Evolutionary conservation across 352 stramenopile species (phyloP).

Genomic region (Phytophthora pisi): DNA sequence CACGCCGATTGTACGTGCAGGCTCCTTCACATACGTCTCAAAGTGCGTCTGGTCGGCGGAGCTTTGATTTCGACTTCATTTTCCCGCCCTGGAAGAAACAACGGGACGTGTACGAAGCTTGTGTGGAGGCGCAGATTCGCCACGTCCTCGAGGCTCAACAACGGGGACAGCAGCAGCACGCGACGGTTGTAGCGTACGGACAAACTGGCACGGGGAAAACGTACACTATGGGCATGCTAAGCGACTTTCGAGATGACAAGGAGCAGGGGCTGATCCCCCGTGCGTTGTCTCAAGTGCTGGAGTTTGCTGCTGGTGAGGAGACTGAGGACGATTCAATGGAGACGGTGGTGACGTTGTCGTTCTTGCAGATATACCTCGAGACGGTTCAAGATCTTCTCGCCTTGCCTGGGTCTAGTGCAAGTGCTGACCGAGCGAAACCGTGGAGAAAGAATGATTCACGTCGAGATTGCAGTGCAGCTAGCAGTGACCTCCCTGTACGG

Average conservation of each 20-base stretch:
- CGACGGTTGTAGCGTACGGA: conserved; percentile 68
- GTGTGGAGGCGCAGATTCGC: conserved; percentile 44
- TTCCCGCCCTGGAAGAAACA: conserved; percentile 61
- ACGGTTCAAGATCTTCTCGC: conserved; percentile 67
- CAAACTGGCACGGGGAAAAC: conserved; percentile 81
- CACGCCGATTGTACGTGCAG: conserved; percentile 35
- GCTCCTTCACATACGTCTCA: conserved; percentile 11
- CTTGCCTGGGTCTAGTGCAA: conserved; percentile 15
- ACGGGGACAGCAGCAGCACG: conserved; percentile 32
- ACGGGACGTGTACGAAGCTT: conserved; percentile 52
- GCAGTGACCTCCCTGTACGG: conserved; percentile 52
- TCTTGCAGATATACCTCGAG: conserved; percentile 83
- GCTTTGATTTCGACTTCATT: conserved; percentile 73
- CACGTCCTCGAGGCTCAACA: conserved; percentile 46
- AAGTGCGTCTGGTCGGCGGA: conserved; percentile 31
- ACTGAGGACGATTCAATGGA: background rate
- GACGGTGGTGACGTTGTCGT: conserved; percentile 53
- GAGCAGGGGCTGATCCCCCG: conserved; percentile 71
- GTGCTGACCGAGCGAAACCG: conserved; percentile 4
- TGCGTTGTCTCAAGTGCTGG: conserved; percentile 56
- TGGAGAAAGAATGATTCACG: conserved; percentile 4
- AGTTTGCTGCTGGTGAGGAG: conserved; percentile 29
- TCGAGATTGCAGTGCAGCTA: background rate
- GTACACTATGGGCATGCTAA: conserved; percentile 80
- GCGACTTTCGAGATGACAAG: conserved; percentile 32